These are phyloP conservation scores for Breynia disticha DNA, from an alignment of 441 rosid species.

Conservation along the genomic window DNA sequence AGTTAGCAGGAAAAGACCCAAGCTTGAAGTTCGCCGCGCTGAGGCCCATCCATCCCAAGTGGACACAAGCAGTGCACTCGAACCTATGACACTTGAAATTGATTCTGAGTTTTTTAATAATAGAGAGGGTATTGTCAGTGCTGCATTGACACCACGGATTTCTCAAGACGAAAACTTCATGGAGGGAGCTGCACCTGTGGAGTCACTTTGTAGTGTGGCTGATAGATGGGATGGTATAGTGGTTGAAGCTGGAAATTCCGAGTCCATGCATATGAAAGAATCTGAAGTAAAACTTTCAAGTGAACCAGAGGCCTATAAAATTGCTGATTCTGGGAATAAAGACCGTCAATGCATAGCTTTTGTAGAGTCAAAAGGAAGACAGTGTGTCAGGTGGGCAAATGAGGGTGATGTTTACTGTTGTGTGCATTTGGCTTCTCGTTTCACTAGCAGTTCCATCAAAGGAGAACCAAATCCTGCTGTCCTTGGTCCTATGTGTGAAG, in stretches of 20 bases:
- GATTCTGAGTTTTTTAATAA: constrained; percentile 52
- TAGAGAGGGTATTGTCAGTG: constrained; percentile 31
- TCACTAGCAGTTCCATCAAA: constrained; percentile 46
- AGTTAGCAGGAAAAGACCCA: constrained; percentile 66
- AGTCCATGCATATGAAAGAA: constrained; percentile 23
- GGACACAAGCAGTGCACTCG: constrained; percentile 35
- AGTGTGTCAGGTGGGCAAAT: constrained; percentile 96
- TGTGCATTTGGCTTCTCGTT: constrained; percentile 96
- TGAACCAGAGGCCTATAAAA: constrained; percentile 30
- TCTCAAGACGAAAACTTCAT: constrained; percentile 21
- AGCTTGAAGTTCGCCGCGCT: constrained; percentile 94
- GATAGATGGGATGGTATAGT: constrained; percentile 68
- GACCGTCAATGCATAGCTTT: constrained; percentile 82
- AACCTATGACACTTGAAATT: constrained; percentile 38
- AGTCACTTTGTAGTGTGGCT: constrained; percentile 41
- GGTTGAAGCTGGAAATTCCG: constrained; percentile 49
- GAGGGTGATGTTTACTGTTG: constrained; percentile 97
- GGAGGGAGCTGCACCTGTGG: constrained; percentile 29
- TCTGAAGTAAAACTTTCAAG: constrained; percentile 35
- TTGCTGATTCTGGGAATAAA: constrained; percentile 49
- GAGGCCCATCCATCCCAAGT: constrained; percentile 57
- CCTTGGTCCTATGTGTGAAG: constrained; percentile 76
- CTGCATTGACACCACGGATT: constrained; percentile 24
- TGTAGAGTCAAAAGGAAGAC: constrained; percentile 91
- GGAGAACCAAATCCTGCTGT: constrained; percentile 41